Evolutionary conservation across 306 rosid genomes (phyloP), one percentile per base, ranked within the genome.

Genomic region (Mimosa pudica): DNA sequence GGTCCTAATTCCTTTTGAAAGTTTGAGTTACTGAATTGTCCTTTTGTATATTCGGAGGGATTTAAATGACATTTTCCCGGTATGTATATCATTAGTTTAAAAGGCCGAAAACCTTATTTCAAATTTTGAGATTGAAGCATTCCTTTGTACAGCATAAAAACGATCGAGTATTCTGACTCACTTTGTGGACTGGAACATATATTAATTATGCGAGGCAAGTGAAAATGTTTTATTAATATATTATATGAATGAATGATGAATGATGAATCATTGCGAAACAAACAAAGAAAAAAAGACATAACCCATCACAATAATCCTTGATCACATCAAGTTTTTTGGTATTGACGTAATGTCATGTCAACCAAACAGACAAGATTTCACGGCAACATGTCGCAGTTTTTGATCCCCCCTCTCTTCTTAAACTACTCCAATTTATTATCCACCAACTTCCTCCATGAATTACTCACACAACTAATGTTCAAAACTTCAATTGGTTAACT

Each of bases 271-370:
- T 5, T 68, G 52, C 4, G 16, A 68, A 45, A 47, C 20, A 20
- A 20, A 10, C 54, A 44, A 69, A 45, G 38, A 69, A 69, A 69
- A 69, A 36, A 45, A 69, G 73, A 44, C 55, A 45, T 45, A 10
- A 45, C 36, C 73, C 55, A 45, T 45, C 81, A 44, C 55, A 9
- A 11, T 42, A 9, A 11, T 42, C 13, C 73, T 44, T 42, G 30
- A 54, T 54, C 73, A 36, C 77, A 54, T 10, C 54, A 69, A 74
- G 62, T 60, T 18, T 69, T 5, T 10, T 79, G 44, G 76, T 44
- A 78, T 55, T 61, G 86, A 69, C 83, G 76, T 44, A 78, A 42
- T 61, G 86, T 74, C 83, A 70, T 75, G 80, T 79, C 83, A 83
- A 42, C 24, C 74, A 79, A 46, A 74, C 70, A 75, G 77, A 83